Conservation (phyloP, 2,329 filamentous ascomycete genomes). For the Clonostachys rosea region DNA sequence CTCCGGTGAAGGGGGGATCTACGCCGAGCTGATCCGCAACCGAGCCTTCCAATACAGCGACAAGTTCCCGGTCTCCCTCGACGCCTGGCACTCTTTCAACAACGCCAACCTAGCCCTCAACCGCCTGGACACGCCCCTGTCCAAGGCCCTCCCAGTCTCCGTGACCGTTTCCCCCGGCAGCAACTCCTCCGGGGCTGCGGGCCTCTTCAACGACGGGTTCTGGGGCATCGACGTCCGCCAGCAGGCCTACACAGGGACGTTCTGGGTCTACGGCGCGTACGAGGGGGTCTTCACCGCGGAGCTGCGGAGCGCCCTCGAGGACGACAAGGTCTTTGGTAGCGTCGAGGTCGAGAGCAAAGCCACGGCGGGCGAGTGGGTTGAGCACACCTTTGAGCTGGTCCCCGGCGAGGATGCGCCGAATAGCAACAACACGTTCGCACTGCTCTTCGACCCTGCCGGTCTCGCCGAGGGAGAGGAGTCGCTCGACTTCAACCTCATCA, state of each 20-base stretch:
- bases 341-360: conserved; percentile 39
- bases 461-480: conserved; percentile 26
- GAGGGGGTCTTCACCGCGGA: conserved; percentile 40
- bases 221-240: conserved; percentile 52
- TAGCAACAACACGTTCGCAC: conserved; percentile 50
- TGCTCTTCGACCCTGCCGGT: conserved; percentile 43
- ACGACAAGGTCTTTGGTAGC: conserved; percentile 34
- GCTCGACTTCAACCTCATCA: conserved; percentile 54
- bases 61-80: conserved; percentile 32
- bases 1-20: conserved; percentile 64
- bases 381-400: conserved; percentile 40
- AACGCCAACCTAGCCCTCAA: conserved; percentile 39
- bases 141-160: conserved; percentile 44
- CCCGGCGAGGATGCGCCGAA: conserved; percentile 41
- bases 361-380: conserved; percentile 37
- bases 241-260: conserved; percentile 41
- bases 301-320: conserved; percentile 29
- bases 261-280: conserved; percentile 47
- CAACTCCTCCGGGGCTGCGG: conserved; percentile 24
- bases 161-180: conserved; percentile 34
- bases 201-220: conserved; percentile 48
- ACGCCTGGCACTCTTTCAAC: conserved; percentile 38
- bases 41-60: conserved; percentile 60
- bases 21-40: conserved; percentile 67
- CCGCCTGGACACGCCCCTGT: conserved; percentile 40